phyloP scores from a whole-genome alignment of 345 rosid species.

The Eucalyptus melliodora region DNA sequence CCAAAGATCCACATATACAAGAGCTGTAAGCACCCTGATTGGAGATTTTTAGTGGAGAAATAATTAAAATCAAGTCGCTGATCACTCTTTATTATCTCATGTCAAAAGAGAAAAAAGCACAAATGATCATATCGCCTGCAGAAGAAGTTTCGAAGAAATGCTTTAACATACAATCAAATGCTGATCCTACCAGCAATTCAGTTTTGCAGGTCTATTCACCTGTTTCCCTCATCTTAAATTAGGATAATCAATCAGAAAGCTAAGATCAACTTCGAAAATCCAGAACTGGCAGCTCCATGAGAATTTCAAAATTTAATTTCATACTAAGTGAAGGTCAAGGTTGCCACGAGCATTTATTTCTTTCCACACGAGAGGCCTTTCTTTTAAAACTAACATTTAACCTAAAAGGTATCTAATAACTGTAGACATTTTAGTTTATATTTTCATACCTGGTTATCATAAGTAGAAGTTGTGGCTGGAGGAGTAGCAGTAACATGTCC shows the following conservation, averaged over 20 bases:
- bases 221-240: not conserved
- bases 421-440: not conserved
- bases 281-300: not conserved
- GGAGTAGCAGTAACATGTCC: constrained; percentile 6
- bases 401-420: not conserved
- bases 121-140: not conserved
- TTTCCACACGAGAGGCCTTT: not conserved
- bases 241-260: not conserved
- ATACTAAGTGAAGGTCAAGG: not conserved
- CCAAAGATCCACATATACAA: not conserved
- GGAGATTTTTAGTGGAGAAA: not conserved
- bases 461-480: not conserved
- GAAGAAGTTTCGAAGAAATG: not conserved
- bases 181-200: not conserved
- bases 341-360: not conserved
- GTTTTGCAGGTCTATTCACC: not conserved
- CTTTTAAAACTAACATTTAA: not conserved
- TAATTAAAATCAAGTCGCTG: not conserved
- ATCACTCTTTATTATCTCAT: not conserved
- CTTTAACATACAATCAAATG: not conserved
- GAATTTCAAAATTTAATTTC: not conserved
- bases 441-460: not conserved
- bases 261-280: not conserved
- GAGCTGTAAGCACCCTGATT: not conserved
- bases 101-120: not conserved